Evolutionary conservation across 2,329 filamentous ascomycete genomes (phyloP), one percentile per base, ranked within the genome.

Genomic region (Trichophyton mentagrophytes): DNA sequence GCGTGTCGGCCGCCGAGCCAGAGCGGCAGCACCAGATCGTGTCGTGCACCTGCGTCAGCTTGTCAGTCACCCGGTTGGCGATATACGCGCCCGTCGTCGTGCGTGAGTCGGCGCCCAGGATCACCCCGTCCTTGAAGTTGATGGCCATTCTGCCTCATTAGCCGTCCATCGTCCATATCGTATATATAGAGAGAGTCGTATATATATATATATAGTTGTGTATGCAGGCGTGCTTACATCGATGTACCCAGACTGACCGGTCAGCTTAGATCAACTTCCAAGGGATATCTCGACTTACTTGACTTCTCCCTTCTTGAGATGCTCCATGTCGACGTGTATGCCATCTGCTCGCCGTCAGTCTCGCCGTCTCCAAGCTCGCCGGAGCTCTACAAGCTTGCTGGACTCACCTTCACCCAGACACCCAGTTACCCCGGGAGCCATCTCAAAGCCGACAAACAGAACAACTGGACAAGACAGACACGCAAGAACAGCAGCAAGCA

Each of bases 21-120:
- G 93, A 97, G 71, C 93, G 87, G 80, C 93, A 99, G 80, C 93
- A 99, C 93, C 93, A 99, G 77, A 99, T 97, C 62, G 92, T 97
- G 76, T 99, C 93, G 78, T 95, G 89, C 64, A 99, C 92, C 80
- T 91, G 88, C 70, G 93, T 99, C 73, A 99, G 85, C 82, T 99
- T 99, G 82, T 99, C 93, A 66, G 93, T 99, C 66, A 99, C 93
- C 81, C 93, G 87, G 78, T 99, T 99, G 69, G 93, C 93, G 72
- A 99, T 97, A 82, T 97, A 99, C 69, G 92, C 86, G 70, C 93
- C 93, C 60, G 92, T 99, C 55, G 93, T 99, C 67, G 93, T 99
- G 79, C 93, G 86, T 71, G 90, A 96, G 77, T 99, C 93, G 69
- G 93, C 93, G 66, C 93, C 88, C 47, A 99, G 82, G 77, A 99